phyloP scores from a whole-genome alignment of 768 basidiomycete genomes.

The Lactarius sp. region DNA sequence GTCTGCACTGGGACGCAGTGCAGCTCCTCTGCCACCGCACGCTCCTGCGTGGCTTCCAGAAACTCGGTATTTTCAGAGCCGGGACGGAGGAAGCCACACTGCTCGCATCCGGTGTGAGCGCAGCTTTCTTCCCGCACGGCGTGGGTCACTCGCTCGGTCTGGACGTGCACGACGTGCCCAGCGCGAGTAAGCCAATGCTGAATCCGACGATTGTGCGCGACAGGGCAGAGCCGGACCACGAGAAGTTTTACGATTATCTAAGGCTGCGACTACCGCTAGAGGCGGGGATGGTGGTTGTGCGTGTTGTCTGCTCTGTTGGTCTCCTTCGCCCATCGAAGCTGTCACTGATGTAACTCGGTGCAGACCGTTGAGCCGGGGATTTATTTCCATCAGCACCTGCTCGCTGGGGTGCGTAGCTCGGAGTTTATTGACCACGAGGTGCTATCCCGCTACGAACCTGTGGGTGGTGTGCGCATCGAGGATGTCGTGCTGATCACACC shows the following conservation, averaged over 20 bases:
- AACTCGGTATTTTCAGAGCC: slow-evolving; percentile 77
- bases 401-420: slow-evolving; percentile 60
- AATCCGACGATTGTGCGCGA: slow-evolving; percentile 45
- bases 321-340: not conserved
- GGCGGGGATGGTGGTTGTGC: slow-evolving; percentile 79
- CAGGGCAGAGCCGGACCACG: slow-evolving; percentile 37
- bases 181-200: slow-evolving; percentile 64
- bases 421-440: slow-evolving; percentile 65
- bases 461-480: slow-evolving; percentile 93
- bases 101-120: slow-evolving; percentile 66
- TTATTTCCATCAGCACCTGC: slow-evolving; percentile 78
- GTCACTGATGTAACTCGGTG: slow-evolving; percentile 1
- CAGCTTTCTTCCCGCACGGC: slow-evolving; percentile 94
- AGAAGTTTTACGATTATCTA: slow-evolving; percentile 74
- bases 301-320: slow-evolving; percentile 31
- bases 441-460: slow-evolving; percentile 64
- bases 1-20: slow-evolving; percentile 85
- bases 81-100: slow-evolving; percentile 64
- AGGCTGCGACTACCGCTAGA: slow-evolving; percentile 70
- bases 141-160: slow-evolving; percentile 87
- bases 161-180: slow-evolving; percentile 91
- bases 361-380: slow-evolving; percentile 90
- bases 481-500: slow-evolving; percentile 81
- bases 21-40: slow-evolving; percentile 80
- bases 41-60: slow-evolving; percentile 77